phyloP scores from a whole-genome alignment of 1,139 yeast genomes.

The Pichia sp. region DNA sequence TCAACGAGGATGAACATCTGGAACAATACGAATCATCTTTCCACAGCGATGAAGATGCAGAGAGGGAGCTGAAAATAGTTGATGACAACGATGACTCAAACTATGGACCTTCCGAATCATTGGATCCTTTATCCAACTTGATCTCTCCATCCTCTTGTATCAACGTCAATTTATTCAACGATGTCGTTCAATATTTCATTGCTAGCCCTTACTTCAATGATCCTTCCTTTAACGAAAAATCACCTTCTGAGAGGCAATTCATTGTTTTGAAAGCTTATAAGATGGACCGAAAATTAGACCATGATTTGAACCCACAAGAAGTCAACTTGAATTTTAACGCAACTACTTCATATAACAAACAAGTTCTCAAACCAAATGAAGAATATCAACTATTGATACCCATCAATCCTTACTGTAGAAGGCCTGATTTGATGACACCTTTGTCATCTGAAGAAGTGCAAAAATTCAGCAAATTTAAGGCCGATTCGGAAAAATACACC shows the following conservation, averaged over 20 bases:
- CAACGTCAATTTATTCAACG: slow-evolving; percentile 24
- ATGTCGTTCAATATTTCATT: slow-evolving; percentile 23
- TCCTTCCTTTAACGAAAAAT: slow-evolving; percentile 29
- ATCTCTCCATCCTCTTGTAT: slow-evolving; percentile 5
- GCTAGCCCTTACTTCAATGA: slow-evolving; percentile 26
- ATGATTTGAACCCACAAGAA: neutral
- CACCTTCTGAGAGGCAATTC: slow-evolving; percentile 29
- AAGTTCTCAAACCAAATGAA: slow-evolving; percentile 22
- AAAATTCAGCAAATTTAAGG: slow-evolving; percentile 42
- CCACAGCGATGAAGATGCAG: neutral
- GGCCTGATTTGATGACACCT: slow-evolving; percentile 53
- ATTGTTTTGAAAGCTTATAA: slow-evolving; percentile 20
- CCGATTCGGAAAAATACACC: slow-evolving; percentile 38
- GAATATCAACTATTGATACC: slow-evolving; percentile 36
- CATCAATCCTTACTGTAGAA: slow-evolving; percentile 39
- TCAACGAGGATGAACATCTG: neutral
- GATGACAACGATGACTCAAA: slow-evolving; percentile 10
- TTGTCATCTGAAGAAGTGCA: slow-evolving; percentile 47
- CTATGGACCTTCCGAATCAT: slow-evolving; percentile 1
- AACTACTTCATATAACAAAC: slow-evolving; percentile 27
- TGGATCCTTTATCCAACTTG: neutral
- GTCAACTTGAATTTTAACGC: slow-evolving; percentile 25
- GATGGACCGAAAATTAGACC: slow-evolving; percentile 13
- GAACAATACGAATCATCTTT: neutral
- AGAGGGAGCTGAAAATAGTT: slow-evolving; percentile 1